Evolutionary conservation across 2,329 filamentous ascomycete genomes (phyloP).

Genomic region (Huntiella omanensis): DNA sequence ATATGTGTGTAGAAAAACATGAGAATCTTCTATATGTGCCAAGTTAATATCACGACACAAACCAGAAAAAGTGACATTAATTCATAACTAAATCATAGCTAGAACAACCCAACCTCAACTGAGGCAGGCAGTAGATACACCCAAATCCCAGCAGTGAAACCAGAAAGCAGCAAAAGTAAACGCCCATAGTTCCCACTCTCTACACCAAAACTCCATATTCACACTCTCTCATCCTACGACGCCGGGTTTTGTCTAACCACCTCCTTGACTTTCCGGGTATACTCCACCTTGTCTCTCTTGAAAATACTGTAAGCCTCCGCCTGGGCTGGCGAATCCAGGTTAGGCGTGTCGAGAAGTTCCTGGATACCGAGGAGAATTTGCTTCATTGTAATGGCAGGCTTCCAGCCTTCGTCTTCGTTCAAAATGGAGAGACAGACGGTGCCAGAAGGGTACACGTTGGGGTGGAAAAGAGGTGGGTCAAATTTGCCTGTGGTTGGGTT

Average conservation of each 20-base stretch:
- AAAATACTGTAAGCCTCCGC: slow-evolving; percentile 95
- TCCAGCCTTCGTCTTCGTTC: slow-evolving; percentile 98
- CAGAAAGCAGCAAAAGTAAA: not conserved
- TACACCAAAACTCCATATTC: not conserved
- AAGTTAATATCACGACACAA: too few species aligned
- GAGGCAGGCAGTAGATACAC: not conserved
- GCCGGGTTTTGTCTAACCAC: slow-evolving; percentile 82
- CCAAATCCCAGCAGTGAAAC: too few species aligned
- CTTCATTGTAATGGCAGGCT: slow-evolving; percentile 95
- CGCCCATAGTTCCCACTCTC: not conserved
- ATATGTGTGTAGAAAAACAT: too few species aligned
- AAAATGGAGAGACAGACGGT: slow-evolving; percentile 94
- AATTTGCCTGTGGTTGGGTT: slow-evolving; percentile 58
- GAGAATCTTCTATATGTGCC: too few species aligned
- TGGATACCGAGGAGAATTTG: slow-evolving; percentile 94
- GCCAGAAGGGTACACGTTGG: slow-evolving; percentile 94
- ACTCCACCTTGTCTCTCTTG: slow-evolving; percentile 73
- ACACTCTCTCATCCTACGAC: slow-evolving; percentile 25
- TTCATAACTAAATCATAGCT: too few species aligned
- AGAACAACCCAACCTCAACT: too few species aligned
- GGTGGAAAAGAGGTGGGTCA: slow-evolving; percentile 85
- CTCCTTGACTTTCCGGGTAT: slow-evolving; percentile 71
- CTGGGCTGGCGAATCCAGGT: slow-evolving; percentile 90
- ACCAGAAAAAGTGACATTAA: not conserved
- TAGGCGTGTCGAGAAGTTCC: slow-evolving; percentile 86